Base-by-base conservation (phyloP, 805 yeast species). In the Monosporozyma aquatica region DNA sequence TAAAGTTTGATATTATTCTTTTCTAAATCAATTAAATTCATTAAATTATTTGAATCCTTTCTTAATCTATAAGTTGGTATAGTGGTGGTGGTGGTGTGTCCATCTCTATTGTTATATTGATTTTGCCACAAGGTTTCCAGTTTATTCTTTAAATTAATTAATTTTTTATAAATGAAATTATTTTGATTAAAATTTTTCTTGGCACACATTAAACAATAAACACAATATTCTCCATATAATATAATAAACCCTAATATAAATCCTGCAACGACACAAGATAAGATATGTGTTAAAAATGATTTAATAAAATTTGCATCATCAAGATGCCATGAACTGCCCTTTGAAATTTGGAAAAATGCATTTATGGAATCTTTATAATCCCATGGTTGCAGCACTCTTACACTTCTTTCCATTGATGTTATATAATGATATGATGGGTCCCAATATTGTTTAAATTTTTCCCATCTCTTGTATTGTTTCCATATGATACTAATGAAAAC, bases 271-370 rank as follows among this genome's bases (percentile, higher is more conserved):
- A 86, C 84, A 22, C 87, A 80, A 27, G 80, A 62, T 7, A 76
- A 70, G 48, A 87, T 75, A 63, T 87, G 95, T 47, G 75, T 70
- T 17, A 83, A 83, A 62, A 87, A 66, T 10, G 75, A 66, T 55
- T 82, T 78, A 61, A 87, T 75, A 58, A 84, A 75, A 42, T 76
- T 71, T 11, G 95, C 95, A 61, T 87, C 97, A 50, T 78, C 85
- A 55, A 78, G 64, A 62, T 87, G 97, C 97, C 97, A 87, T 18
- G 94, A 82, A 0, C 94, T 83, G 35, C 97, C 97, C 44, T 77
- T 74, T 2, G 85, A 69, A 40, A 84, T 80, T 32, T 74, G 68
- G 62, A 87, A 87, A 57, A 83, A 82, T 0, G 87, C 71, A 49
- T 70, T 63, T 2, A 69, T 53, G 44, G 69, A 71, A 33, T 72